Evolutionary conservation across 495 filamentous ascomycete species (phyloP), one percentile per base, ranked within the genome.

Genomic region (Neurospora africana): DNA sequence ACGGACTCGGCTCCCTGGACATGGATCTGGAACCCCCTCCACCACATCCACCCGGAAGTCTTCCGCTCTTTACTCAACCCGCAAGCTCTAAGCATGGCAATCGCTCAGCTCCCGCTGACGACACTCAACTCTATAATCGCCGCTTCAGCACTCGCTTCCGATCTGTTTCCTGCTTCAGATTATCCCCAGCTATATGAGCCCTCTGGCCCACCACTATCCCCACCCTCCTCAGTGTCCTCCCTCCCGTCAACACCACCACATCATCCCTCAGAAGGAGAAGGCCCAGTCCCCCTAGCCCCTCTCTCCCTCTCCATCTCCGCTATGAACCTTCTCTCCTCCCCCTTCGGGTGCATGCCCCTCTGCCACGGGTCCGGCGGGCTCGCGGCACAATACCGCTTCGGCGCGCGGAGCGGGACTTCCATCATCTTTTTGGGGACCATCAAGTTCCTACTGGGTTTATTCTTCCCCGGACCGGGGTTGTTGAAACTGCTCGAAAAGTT

Each of bases 261-360:
- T 39, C 38, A 39, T 1, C 38, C 40, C 15, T 43, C 41, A 53
- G 21, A 15, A 39, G 88, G 0, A 19, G 30, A 33, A 37, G 38
- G 33, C 0, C 21, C 71, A 13, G 93, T 93, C 3, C 87, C 87
- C 0, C 86, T 90, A 19, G 93, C 92, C 0, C 83, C 87, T 2
- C 84, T 98, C 23, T 94, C 94, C 0, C 76, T 96, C 69, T 95
- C 92, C 61, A 92, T 98, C 9, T 88, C 89, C 0, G 74, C 80
- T 5, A 95, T 97, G 90, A 98, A 98, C 78, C 81, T 98, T 7
- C 74, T 91, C 6, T 91, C 92, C 8, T 93, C 91, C 80, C 95
- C 92, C 91, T 95, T 97, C 78, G 94, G 93, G 37, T 92, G 90
- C 0, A 98, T 98, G 95, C 95, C 95, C 6, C 91, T 97, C 3